phyloP scores from a whole-genome alignment of 2,329 filamentous ascomycete species.

The Colletotrichum somersetense region DNA sequence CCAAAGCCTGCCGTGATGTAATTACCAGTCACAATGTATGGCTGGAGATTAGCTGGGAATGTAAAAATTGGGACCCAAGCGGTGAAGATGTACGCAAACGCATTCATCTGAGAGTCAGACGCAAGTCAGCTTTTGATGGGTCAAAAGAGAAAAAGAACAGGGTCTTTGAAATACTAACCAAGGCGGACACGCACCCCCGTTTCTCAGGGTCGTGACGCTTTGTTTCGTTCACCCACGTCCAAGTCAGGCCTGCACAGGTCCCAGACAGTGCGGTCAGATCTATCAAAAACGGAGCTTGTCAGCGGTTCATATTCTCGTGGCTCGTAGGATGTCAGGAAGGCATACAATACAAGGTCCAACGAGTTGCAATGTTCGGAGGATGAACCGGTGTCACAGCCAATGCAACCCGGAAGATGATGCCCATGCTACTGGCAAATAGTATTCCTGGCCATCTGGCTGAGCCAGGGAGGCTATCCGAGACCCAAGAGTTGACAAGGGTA shows the following conservation, averaged over 20 bases:
- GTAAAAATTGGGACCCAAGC: slow-evolving; percentile 49
- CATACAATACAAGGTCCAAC: slow-evolving; percentile 47
- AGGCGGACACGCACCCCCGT: slow-evolving; percentile 46
- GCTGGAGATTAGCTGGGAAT: slow-evolving; percentile 48
- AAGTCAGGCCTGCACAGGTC: slow-evolving; percentile 45
- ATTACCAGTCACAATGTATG: slow-evolving; percentile 48
- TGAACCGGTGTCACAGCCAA: slow-evolving; percentile 46
- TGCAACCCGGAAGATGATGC: slow-evolving; percentile 46
- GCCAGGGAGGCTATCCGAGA: slow-evolving; percentile 46
- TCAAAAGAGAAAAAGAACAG: not conserved
- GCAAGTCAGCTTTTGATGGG: not conserved
- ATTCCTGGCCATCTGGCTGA: slow-evolving; percentile 47
- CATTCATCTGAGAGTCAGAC: slow-evolving; percentile 45
- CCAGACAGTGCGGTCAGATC: slow-evolving; percentile 44
- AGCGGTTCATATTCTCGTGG: not conserved
- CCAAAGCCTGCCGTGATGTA: slow-evolving; percentile 48
- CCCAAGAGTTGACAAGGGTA: slow-evolving; percentile 45
- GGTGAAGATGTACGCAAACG: slow-evolving; percentile 48
- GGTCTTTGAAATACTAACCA: slow-evolving; percentile 38
- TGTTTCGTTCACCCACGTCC: slow-evolving; percentile 47
- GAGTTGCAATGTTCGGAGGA: slow-evolving; percentile 41
- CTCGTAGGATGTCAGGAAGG: not conserved
- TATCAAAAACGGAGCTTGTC: not conserved
- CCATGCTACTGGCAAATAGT: slow-evolving; percentile 45
- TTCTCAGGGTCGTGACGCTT: slow-evolving; percentile 47